Base-by-base conservation (phyloP, 176 grass and related monocot species). In the Musa acuminata region DNA sequence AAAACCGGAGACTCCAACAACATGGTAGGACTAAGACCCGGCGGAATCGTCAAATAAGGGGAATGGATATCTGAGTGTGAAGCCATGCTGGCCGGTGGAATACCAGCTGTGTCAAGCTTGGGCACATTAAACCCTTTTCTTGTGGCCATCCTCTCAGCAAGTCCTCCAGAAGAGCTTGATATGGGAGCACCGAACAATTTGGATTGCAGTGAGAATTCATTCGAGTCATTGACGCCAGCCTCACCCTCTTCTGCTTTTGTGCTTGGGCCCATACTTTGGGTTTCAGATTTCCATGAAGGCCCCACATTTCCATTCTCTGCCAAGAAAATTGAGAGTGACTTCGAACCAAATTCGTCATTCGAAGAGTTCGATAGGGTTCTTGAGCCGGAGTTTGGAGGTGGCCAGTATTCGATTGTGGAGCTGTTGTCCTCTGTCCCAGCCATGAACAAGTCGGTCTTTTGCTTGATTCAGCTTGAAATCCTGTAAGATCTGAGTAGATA, bases 1-100 rank as follows among this genome's bases (percentile, higher is more conserved):
- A 96, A 86, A 77, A 96, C 87, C 11, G 93, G 93, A 50, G 93
- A 96, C 53, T 96, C 93, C 49, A 96, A 80, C 58, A 92, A 79
- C 58, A 81, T 80, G 50, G 87, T 90, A 67, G 93, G 93, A 73
- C 93, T 96, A 53, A 96, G 83, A 71, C 93, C 93, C 67, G 89
- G 89, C 62, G 93, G 89, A 78, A 96, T 96, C 55, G 87, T 82
- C 80, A 96, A 78, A 58, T 84, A 84, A 24, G 93, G 93, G 27
- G 93, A 96, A 60, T 72, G 73, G 72, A 79, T 78, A 70, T 81
- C 78, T 51, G 80, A 57, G 19, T 83, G 89, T 69, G 93, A 90
- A 72, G 11, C 78, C 29, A 75, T 51, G 67, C 29, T 85, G 55
- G 51, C 49, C 29, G 29, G 22, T 13, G 67, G 29, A 26, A 84